Evolutionary conservation across 2,329 filamentous ascomycete genomes (phyloP).

Genomic region (Plenodomus lindquistii): DNA sequence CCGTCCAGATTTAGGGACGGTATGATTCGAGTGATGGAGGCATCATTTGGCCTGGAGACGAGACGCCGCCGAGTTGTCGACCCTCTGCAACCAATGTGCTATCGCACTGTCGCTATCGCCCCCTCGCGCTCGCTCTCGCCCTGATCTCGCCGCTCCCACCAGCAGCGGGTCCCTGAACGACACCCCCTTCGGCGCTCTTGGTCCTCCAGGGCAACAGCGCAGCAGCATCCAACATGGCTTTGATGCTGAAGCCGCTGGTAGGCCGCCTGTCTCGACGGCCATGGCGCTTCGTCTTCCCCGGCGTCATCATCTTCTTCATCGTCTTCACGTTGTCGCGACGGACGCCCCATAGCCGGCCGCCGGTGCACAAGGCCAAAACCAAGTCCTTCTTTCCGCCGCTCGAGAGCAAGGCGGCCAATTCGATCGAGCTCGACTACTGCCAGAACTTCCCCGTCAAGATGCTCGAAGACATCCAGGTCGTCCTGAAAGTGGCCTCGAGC

Average conservation of each 20-base stretch:
- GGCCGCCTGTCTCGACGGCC: constrained; percentile 34
- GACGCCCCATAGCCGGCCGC: constrained; percentile 12
- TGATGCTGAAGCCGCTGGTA: constrained; percentile 31
- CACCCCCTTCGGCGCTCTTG: constrained; percentile 1
- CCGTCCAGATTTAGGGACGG: no score
- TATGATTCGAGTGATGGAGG: no score
- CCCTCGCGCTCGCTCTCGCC: constrained; percentile 2
- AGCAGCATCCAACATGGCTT: constrained; percentile 8
- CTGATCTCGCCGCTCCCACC: constrained; percentile 1
- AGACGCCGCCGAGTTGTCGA: no score
- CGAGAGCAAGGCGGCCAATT: constrained; percentile 29
- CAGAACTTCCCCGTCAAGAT: constrained; percentile 46
- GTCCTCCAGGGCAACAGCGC: constrained; percentile 3
- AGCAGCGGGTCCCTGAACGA: no score
- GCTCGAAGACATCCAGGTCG: constrained; percentile 50
- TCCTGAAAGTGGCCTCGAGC: constrained; percentile 56
- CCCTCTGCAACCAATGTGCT: constrained; percentile 19
- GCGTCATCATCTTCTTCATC: constrained; percentile 38
- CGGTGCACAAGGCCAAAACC: constrained; percentile 35
- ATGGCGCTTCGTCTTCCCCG: constrained; percentile 37
- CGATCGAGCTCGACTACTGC: constrained; percentile 45
- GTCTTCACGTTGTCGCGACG: constrained; percentile 33
- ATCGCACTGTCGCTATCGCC: constrained; percentile 12
- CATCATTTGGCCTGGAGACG: no score
- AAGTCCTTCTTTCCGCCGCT: constrained; percentile 45